Percentiles rank a stretch among this genome's conserved stretches.
Conservation (phyloP, 1,139 yeast species). For the Cylindricascospora bacillispora region DNA sequence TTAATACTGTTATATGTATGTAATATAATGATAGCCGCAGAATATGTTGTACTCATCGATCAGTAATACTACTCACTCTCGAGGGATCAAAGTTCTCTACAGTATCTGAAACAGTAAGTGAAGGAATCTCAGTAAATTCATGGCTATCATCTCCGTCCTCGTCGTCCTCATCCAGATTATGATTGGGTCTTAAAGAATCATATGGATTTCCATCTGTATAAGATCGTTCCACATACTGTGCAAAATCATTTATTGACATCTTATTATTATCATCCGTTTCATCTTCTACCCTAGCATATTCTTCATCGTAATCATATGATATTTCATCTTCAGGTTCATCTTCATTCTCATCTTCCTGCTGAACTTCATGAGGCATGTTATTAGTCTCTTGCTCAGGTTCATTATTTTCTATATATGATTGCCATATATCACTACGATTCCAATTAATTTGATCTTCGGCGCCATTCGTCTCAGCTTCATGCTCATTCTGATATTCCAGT, state of each 20-base stretch:
- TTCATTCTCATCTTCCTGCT: slow-evolving; percentile 4
- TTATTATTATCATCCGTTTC: slow-evolving; percentile 9
- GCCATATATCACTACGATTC: no score
- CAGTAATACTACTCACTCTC: slow-evolving; percentile 9
- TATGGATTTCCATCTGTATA: slow-evolving; percentile 11
- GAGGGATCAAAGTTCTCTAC: slow-evolving; percentile 8
- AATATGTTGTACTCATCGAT: slow-evolving; percentile 2
- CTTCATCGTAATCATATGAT: slow-evolving; percentile 14
- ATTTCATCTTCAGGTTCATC: slow-evolving; percentile 10
- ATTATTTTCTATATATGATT: slow-evolving; percentile 2
- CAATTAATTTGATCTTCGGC: neutral
- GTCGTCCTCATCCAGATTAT: slow-evolving; percentile 11
- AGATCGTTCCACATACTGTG: slow-evolving; percentile 15
- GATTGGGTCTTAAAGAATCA: no score
- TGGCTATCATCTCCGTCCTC: slow-evolving; percentile 10
- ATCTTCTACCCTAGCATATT: slow-evolving; percentile 11
- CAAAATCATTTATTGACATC: slow-evolving; percentile 8
- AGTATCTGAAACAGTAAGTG: slow-evolving; percentile 13
- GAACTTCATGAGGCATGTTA: neutral
- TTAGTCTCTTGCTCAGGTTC: slow-evolving; percentile 1
- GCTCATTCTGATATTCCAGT: slow-evolving; percentile 7
- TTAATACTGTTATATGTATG: slow-evolving; percentile 1
- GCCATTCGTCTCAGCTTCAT: neutral
- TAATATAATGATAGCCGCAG: neutral
- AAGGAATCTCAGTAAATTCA: slow-evolving; percentile 14